A percentile compares a stretch with the other conserved stretches of the same genome.
Conservation (phyloP, 1,139 yeast genomes). For the Geotrichum restrictum region DNA sequence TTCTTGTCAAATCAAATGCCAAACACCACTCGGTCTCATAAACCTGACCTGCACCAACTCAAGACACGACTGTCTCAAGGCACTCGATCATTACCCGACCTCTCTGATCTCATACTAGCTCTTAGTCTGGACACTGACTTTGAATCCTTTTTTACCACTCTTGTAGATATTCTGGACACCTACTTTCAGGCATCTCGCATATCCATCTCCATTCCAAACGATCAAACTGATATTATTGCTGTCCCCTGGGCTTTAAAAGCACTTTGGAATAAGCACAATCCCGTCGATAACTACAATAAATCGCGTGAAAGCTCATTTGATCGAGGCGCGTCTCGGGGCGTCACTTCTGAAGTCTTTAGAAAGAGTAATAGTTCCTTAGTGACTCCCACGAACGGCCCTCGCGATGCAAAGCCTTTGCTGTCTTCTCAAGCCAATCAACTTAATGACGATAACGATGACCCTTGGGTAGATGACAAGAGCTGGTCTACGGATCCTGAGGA, state of each 20-base stretch:
- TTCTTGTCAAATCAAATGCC: background rate
- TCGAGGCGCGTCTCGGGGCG: background rate
- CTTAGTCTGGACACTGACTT: constrained; percentile 36
- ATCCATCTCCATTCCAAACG: constrained; percentile 35
- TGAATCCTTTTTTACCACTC: constrained; percentile 34
- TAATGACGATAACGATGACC: constrained; percentile 19
- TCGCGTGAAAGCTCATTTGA: constrained; percentile 10
- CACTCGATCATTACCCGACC: constrained; percentile 26
- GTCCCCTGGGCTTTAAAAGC: constrained; percentile 41
- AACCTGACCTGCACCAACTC: background rate
- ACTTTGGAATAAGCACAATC: constrained; percentile 29
- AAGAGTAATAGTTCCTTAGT: background rate
- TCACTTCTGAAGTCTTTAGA: background rate
- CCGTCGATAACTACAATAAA: background rate
- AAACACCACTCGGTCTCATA: background rate
- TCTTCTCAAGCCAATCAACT: background rate
- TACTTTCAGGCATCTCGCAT: constrained; percentile 34
- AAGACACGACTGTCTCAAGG: background rate
- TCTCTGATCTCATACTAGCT: constrained; percentile 33
- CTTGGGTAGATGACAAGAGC: constrained; percentile 17
- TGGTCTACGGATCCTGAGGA: background rate
- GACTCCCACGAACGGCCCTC: background rate
- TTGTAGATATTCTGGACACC: constrained; percentile 31
- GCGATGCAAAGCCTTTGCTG: no score
- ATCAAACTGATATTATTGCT: constrained; percentile 36